Percentiles rank a stretch among this genome's conserved stretches.
Evolutionary conservation across 305 asterid species (phyloP).

Genomic region (Fraxinus dipetala): DNA sequence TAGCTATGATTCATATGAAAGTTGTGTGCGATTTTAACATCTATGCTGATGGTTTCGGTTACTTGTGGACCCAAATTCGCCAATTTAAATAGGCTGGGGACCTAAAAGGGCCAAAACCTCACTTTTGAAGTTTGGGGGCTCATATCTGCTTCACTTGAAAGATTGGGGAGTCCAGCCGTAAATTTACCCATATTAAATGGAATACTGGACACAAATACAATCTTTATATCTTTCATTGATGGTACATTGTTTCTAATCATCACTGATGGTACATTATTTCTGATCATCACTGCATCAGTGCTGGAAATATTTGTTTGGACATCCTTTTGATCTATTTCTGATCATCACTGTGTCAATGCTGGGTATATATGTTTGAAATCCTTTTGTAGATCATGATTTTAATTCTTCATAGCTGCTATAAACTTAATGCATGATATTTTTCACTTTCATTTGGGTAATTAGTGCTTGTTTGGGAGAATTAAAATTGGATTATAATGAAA

Average conservation of each 20-base stretch:
- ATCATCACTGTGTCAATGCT: background rate
- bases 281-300: background rate
- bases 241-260: background rate
- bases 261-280: background rate
- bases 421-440: background rate
- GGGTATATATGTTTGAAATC: background rate
- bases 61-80: background rate
- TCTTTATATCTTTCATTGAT: constrained; percentile 10
- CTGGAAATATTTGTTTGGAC: background rate
- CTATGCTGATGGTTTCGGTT: background rate
- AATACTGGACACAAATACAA: constrained; percentile 2
- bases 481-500: background rate
- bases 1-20: background rate
- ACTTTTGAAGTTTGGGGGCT: background rate
- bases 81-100: background rate
- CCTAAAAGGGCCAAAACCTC: background rate
- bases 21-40: background rate
- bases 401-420: background rate
- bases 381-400: background rate
- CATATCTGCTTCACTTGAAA: background rate
- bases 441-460: constrained; percentile 3
- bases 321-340: background rate
- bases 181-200: background rate
- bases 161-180: background rate
- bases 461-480: background rate